Base-by-base conservation (phyloP, 176 grass and related monocot species). In the Oropetium thomaeum region DNA sequence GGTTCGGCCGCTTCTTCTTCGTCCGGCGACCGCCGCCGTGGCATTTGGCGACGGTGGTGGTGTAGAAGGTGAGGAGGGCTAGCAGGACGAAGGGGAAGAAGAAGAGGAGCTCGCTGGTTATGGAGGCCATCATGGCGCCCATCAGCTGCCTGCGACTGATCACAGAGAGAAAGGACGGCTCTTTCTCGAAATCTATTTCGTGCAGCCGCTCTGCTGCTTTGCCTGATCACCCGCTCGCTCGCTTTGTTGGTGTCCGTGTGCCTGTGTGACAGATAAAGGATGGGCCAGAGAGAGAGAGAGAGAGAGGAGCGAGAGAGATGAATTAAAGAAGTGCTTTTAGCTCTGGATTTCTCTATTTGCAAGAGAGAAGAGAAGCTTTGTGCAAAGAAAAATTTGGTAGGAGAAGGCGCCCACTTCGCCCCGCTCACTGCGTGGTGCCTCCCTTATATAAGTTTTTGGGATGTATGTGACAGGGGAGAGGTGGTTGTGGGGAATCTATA, bases 11-110 rank as follows among this genome's bases (percentile, higher is more conserved):
- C 80, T 60, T 93, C 81, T 34, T 87, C 71, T 67, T 93, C 38
- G 52, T 33, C 43, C 70, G 47, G 54, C 54, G 69, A 44, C 65
- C 76, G 37, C 63, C 17, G 49, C 42, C 60, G 12, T 79, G 73
- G 83, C 87, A 90, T 86, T 93, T 90, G 37, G 85, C 48, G 1
- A 58, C 82, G 38, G 65, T 65, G 62, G 65, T 83, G 78, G 84
- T 74, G 69, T 87, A 97, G 65, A 93, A 84, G 75, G 82, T 79
- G 82, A 97, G 85, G 43, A 97, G 79, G 13, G 95, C 82, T 54
- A 89, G 40, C 14, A 95, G 84, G 79, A 79, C 7, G 57, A 90
- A 82, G 32, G 89, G 85, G 60, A 95, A 76, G 81, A 88, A 85
- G 79, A 95, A 87, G 73, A 89, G 79, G 25, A 88, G 79, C 73